Percentiles rank a stretch among this genome's conserved stretches.
Conservation (phyloP, 179 eudicot genomes). For the Amaranthus tricolor region DNA sequence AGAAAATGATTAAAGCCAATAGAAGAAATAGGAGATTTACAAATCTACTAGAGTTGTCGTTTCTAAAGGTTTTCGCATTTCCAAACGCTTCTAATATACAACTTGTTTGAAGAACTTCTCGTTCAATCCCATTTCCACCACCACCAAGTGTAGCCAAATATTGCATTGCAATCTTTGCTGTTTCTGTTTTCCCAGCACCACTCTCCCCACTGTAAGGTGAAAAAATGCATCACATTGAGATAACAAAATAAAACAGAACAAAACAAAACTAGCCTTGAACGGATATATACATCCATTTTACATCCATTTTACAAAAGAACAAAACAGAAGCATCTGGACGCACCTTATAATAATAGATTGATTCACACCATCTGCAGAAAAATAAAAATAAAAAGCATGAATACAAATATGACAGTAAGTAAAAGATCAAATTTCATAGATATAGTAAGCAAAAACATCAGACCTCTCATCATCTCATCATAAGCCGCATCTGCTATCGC, state of each 20-base stretch:
- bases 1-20: background rate
- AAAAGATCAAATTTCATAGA: slow-evolving; percentile 7
- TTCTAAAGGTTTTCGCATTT: slow-evolving; percentile 87
- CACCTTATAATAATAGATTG: slow-evolving; percentile 93
- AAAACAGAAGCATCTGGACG: slow-evolving; percentile 20
- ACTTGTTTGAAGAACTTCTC: slow-evolving; percentile 68
- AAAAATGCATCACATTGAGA: background rate
- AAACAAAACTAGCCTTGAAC: too few relatives aligned
- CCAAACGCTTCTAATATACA: slow-evolving; percentile 89
- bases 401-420: slow-evolving; percentile 2
- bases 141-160: slow-evolving; percentile 84
- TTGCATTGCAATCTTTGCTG: slow-evolving; percentile 87
- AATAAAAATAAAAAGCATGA: slow-evolving; percentile 18
- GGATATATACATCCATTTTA: background rate
- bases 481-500: slow-evolving; percentile 79
- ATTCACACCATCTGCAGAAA: slow-evolving; percentile 69
- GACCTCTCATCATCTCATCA: slow-evolving; percentile 84
- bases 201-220: slow-evolving; percentile 78
- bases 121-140: slow-evolving; percentile 62
- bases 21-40: slow-evolving; percentile 35
- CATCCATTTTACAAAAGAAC: background rate
- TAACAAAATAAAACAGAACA: too few relatives aligned
- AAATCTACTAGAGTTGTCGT: slow-evolving; percentile 88
- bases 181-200: slow-evolving; percentile 99
- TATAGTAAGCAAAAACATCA: slow-evolving; percentile 8